Evolutionary conservation across 805 yeast species (phyloP).

Genomic region (Yarrowia osloensis): DNA sequence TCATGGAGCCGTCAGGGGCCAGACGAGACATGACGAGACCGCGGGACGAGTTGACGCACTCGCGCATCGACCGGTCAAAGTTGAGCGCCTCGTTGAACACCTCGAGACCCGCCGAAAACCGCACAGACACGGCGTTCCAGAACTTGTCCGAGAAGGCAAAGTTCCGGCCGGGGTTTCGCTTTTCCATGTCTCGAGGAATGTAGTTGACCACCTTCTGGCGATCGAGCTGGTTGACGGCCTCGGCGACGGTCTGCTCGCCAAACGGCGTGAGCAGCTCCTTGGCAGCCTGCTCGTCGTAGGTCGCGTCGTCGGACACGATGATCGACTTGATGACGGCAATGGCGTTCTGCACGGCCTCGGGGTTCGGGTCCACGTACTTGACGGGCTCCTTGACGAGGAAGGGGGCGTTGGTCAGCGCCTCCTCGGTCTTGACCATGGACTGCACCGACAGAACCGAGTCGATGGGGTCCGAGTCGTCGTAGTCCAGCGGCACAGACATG

Average conservation of each 20-base stretch:
- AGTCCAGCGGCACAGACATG: slow-evolving; percentile 11
- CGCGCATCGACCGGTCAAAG: slow-evolving; percentile 50
- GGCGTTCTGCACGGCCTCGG: slow-evolving; percentile 30
- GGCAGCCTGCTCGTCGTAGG: slow-evolving; percentile 52
- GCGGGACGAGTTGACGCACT: slow-evolving; percentile 49
- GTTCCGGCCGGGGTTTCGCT: slow-evolving; percentile 49
- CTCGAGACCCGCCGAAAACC: slow-evolving; percentile 41
- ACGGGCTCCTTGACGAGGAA: slow-evolving; percentile 60
- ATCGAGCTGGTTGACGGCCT: slow-evolving; percentile 55
- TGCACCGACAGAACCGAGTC: neutral
- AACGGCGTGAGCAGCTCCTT: slow-evolving; percentile 49
- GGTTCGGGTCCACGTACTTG: neutral
- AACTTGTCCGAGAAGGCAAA: slow-evolving; percentile 61
- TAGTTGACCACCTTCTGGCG: slow-evolving; percentile 47
- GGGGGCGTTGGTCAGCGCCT: slow-evolving; percentile 53
- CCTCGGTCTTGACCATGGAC: slow-evolving; percentile 33
- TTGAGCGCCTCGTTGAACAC: slow-evolving; percentile 50
- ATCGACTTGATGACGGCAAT: slow-evolving; percentile 48
- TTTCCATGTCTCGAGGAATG: slow-evolving; percentile 40
- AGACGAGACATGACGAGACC: slow-evolving; percentile 59
- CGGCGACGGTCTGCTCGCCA: slow-evolving; percentile 51
- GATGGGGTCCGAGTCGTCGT: slow-evolving; percentile 1
- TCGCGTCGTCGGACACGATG: slow-evolving; percentile 55
- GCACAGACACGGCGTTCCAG: slow-evolving; percentile 45
- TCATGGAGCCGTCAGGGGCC: slow-evolving; percentile 63